These are phyloP conservation scores for Spathaspora arborariae DNA, from an alignment of 805 yeast genomes.

Conservation along the genomic window DNA sequence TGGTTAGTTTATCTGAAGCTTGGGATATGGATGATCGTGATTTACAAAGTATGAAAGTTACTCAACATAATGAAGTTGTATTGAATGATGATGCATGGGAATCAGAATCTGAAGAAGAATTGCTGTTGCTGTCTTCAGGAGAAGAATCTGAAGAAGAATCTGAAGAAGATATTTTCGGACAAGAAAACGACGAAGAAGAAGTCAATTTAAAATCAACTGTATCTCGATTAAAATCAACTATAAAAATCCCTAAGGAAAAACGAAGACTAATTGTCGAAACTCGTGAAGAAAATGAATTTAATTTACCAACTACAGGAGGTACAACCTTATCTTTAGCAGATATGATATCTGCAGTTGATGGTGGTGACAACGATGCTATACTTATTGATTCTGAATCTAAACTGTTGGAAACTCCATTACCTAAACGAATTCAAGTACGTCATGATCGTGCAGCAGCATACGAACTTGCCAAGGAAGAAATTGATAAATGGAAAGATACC, in stretches of 20 bases:
- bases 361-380: slow-evolving; percentile 48
- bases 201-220: slow-evolving; percentile 50
- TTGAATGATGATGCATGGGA: slow-evolving; percentile 31
- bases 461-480: slow-evolving; percentile 82
- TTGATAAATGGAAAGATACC: slow-evolving; percentile 82
- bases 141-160: slow-evolving; percentile 21
- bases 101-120: slow-evolving; percentile 16
- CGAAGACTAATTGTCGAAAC: slow-evolving; percentile 51
- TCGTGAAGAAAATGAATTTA: slow-evolving; percentile 64
- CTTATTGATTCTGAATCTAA: slow-evolving; percentile 39
- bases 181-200: slow-evolving; percentile 31
- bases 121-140: slow-evolving; percentile 16
- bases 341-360: slow-evolving; percentile 64
- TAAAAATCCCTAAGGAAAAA: slow-evolving; percentile 31
- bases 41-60: slow-evolving; percentile 14
- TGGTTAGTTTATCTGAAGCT: slow-evolving; percentile 77
- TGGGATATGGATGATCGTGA: slow-evolving; percentile 80
- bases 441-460: slow-evolving; percentile 88
- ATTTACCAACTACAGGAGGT: slow-evolving; percentile 55
- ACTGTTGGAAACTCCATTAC: slow-evolving; percentile 76
- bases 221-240: slow-evolving; percentile 30
- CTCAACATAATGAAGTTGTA: slow-evolving; percentile 20
- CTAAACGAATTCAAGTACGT: slow-evolving; percentile 79
- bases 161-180: slow-evolving; percentile 24
- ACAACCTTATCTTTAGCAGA: slow-evolving; percentile 62